Conservation (phyloP, 805 yeast species). For the Torulaspora delbrueckii region DNA sequence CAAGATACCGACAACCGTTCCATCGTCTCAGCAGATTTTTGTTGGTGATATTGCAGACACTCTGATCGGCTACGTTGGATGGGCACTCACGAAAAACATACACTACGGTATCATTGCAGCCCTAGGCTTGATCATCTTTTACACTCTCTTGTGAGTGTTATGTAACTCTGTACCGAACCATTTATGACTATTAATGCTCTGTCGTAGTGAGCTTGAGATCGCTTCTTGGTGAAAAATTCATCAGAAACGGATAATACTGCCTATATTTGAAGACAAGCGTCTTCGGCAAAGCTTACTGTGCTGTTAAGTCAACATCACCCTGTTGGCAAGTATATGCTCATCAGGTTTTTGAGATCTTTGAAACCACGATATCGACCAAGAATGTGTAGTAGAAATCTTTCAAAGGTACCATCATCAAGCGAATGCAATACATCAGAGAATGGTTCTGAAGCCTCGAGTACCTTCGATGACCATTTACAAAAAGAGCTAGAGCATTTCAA, state of each 20-base stretch:
- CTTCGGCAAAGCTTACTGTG: not conserved
- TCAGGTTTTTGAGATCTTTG: not conserved
- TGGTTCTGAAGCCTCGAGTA: slow-evolving; percentile 1
- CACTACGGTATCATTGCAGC: slow-evolving; percentile 12
- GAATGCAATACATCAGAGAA: not conserved
- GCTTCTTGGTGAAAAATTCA: not conserved
- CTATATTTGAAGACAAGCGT: not conserved
- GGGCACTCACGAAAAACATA: slow-evolving; percentile 14
- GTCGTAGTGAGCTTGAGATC: not conserved
- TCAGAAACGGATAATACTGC: not conserved
- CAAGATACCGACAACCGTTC: not conserved
- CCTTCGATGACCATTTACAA: slow-evolving; percentile 10
- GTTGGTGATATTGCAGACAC: slow-evolving; percentile 19
- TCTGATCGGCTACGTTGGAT: slow-evolving; percentile 28
- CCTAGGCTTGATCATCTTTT: slow-evolving; percentile 2
- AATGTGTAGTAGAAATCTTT: not conserved
- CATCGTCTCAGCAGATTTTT: slow-evolving; percentile 5
- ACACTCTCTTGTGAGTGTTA: not conserved
- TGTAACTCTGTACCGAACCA: not conserved
- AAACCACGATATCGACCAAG: not conserved
- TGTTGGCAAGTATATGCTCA: not conserved
- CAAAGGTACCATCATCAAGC: not conserved
- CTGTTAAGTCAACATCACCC: not conserved
- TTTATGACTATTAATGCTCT: not conserved
- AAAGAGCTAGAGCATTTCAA: slow-evolving; percentile 12